phyloP scores from a whole-genome alignment of 2,329 filamentous ascomycete species.

The Raffaelea deltoideospora region DNA sequence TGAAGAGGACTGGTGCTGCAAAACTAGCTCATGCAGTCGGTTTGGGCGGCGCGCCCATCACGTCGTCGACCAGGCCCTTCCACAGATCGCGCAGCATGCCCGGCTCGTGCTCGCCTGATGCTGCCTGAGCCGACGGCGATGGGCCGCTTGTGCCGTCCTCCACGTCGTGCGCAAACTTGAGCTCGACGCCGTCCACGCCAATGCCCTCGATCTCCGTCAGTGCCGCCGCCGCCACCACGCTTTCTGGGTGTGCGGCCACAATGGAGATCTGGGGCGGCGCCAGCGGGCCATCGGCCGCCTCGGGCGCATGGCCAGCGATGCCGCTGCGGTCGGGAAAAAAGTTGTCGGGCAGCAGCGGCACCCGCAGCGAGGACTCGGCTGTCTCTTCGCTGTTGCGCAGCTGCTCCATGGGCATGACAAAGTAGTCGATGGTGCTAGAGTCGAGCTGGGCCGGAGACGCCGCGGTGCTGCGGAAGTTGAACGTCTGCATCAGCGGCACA shows the following conservation, averaged over 20 bases:
- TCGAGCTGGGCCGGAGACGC: slow-evolving; percentile 19
- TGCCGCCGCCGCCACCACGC: slow-evolving; percentile 29
- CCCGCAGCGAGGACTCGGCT: slow-evolving; percentile 29
- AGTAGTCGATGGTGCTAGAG: slow-evolving; percentile 31
- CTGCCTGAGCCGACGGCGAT: slow-evolving; percentile 8
- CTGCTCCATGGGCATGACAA: slow-evolving; percentile 41
- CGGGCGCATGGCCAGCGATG: slow-evolving; percentile 24
- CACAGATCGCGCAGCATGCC: slow-evolving; percentile 40
- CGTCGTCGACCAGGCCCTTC: slow-evolving; percentile 28
- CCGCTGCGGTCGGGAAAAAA: slow-evolving; percentile 28
- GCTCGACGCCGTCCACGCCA: slow-evolving; percentile 37
- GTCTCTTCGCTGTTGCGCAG: no score
- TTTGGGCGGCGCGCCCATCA: slow-evolving; percentile 4
- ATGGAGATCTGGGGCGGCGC: slow-evolving; percentile 33
- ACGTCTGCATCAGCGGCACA: slow-evolving; percentile 49
- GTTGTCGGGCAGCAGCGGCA: slow-evolving; percentile 47
- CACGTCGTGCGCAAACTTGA: slow-evolving; percentile 36
- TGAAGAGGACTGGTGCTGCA: no score
- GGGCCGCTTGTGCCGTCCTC: no score
- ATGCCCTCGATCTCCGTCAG: slow-evolving; percentile 45
- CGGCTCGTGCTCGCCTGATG: slow-evolving; percentile 13
- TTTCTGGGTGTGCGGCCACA: slow-evolving; percentile 40
- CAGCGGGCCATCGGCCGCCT: slow-evolving; percentile 26
- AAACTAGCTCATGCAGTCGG: no score
- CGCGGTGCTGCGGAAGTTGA: slow-evolving; percentile 40